phyloP scores from a whole-genome alignment of 352 stramenopile species.

The Globisporangium barbulae region DNA sequence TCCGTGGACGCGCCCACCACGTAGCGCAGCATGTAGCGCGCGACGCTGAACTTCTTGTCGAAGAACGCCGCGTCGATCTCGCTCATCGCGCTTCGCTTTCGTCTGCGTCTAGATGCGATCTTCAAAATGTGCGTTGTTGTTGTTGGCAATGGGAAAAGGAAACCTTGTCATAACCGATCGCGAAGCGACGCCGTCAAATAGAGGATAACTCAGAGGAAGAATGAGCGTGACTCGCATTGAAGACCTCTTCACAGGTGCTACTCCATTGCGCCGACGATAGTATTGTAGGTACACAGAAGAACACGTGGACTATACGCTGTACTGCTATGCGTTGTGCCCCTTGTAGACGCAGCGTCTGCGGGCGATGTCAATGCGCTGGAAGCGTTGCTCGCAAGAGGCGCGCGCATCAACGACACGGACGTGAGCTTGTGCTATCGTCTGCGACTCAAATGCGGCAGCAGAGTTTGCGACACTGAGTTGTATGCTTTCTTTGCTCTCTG shows the following conservation, averaged over 20 bases:
- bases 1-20: constrained; percentile 66
- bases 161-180: constrained; percentile 15
- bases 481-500: background rate
- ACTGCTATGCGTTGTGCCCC: background rate
- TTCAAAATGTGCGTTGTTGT: background rate
- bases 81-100: constrained; percentile 29
- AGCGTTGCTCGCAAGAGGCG: constrained; percentile 40
- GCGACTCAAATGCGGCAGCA: background rate
- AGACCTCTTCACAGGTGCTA: constrained; percentile 55
- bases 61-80: constrained; percentile 77
- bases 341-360: constrained; percentile 38
- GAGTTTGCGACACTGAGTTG: too few species aligned
- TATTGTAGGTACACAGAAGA: background rate
- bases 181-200: constrained; percentile 15
- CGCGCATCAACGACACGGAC: constrained; percentile 47
- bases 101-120: background rate
- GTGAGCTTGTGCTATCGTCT: background rate
- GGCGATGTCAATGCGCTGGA: constrained; percentile 34
- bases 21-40: constrained; percentile 78
- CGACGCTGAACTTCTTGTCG: constrained; percentile 82
- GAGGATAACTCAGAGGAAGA: background rate
- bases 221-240: constrained; percentile 63
- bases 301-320: background rate
- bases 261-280: background rate
- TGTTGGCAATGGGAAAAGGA: background rate